phyloP scores from a whole-genome alignment of 352 stramenopile genomes.

The Phytophthora citrophthora region DNA sequence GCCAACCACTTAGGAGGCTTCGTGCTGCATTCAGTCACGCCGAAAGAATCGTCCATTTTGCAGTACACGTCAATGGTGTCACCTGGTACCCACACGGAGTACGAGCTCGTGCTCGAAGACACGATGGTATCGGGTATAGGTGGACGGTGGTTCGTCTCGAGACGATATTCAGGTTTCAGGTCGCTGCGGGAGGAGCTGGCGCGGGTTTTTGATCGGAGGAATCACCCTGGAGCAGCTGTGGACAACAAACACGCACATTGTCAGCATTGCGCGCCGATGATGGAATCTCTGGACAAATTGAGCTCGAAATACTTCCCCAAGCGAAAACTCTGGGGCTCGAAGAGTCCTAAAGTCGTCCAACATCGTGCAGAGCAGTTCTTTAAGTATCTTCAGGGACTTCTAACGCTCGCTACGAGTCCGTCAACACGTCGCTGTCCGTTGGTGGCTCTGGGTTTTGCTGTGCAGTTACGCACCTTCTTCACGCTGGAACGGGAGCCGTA shows the following conservation, averaged over 20 bases:
- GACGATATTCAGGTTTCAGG: constrained; percentile 74
- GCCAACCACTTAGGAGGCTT: constrained; percentile 62
- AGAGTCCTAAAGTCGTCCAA: constrained; percentile 44
- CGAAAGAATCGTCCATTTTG: constrained; percentile 55
- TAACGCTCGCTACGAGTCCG: constrained; percentile 57
- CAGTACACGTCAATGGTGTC: constrained; percentile 54
- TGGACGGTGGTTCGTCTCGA: constrained; percentile 65
- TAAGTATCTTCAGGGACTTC: constrained; percentile 58
- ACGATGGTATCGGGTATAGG: constrained; percentile 18
- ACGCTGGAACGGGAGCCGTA: constrained; percentile 57
- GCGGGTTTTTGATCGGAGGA: constrained; percentile 46
- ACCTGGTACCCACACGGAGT: constrained; percentile 64
- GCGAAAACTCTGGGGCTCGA: constrained; percentile 68
- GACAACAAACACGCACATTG: constrained; percentile 50
- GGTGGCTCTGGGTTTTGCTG: constrained; percentile 52
- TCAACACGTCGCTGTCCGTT: constrained; percentile 65
- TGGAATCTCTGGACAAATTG: constrained; percentile 50
- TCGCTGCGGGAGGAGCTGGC: constrained; percentile 62
- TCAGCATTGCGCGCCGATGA: constrained; percentile 63
- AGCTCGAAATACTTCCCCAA: constrained; percentile 53
- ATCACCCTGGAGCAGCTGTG: constrained; percentile 12
- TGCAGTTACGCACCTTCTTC: constrained; percentile 69
- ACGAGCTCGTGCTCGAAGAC: constrained; percentile 61
- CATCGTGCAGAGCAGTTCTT: constrained; percentile 59
- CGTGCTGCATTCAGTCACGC: constrained; percentile 67